Evolutionary conservation across 768 basidiomycete species (phyloP).

Genomic region (Daedaleopsis sinensis): DNA sequence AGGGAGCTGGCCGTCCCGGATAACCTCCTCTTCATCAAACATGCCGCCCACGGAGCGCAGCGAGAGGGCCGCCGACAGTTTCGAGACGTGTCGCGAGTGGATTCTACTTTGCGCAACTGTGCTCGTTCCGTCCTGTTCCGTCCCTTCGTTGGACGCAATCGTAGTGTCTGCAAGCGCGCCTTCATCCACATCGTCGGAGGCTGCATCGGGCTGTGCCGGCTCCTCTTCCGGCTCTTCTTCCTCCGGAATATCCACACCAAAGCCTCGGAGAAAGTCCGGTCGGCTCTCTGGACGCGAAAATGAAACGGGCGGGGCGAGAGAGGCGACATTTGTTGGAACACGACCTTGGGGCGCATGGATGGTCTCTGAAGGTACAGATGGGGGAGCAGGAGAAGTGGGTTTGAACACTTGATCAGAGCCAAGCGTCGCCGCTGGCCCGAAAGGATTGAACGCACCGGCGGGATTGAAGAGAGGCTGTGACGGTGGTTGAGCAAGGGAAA

Average conservation of each 20-base stretch:
- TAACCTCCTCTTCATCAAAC: constrained; percentile 19
- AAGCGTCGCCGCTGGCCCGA: constrained; percentile 58
- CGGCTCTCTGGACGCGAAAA: constrained; percentile 53
- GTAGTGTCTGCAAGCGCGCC: constrained; percentile 30
- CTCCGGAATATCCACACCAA: constrained; percentile 79
- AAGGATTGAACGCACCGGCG: constrained; percentile 59
- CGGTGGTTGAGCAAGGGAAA: constrained; percentile 70
- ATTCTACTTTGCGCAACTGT: constrained; percentile 52
- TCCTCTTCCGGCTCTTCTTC: constrained; percentile 72
- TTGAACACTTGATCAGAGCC: constrained; percentile 48
- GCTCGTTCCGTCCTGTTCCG: constrained; percentile 44
- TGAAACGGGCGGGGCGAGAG: constrained; percentile 49
- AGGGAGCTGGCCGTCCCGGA: constrained; percentile 29
- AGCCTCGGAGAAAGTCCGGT: constrained; percentile 78
- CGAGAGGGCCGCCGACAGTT: constrained; percentile 68
- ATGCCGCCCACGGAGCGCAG: constrained; percentile 60
- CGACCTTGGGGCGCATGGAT: constrained; percentile 61
- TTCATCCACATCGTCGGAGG: constrained; percentile 40
- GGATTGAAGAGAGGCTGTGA: constrained; percentile 41
- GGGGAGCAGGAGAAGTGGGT: constrained; percentile 29
- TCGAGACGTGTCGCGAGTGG: constrained; percentile 74
- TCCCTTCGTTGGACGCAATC: constrained; percentile 19
- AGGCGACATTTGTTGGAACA: constrained; percentile 47
- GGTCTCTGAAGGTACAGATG: constrained; percentile 30
- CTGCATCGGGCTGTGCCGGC: constrained; percentile 34